These are phyloP conservation scores for Teunomyces aglyptinius DNA, from an alignment of 805 yeast species.

Conservation along the genomic window DNA sequence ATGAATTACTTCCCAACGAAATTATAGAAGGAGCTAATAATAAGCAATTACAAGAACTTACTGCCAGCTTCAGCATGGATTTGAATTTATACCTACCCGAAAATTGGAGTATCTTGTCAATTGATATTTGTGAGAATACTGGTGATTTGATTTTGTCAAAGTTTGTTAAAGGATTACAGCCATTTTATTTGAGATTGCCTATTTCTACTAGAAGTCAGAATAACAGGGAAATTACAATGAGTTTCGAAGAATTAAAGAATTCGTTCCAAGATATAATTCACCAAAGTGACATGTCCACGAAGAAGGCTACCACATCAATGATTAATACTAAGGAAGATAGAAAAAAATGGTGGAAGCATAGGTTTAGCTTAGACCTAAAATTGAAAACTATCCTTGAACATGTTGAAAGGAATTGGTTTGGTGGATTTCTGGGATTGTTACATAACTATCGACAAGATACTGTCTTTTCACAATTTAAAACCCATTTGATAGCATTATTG, in stretches of 20 bases:
- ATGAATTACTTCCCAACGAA: slow-evolving; percentile 10
- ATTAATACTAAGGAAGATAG: slow-evolving; percentile 60
- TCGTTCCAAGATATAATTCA: slow-evolving; percentile 46
- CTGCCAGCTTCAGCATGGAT: slow-evolving; percentile 10
- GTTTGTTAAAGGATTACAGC: slow-evolving; percentile 28
- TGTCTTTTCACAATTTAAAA: slow-evolving; percentile 17
- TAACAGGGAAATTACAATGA: slow-evolving; percentile 33
- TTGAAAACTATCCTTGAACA: slow-evolving; percentile 51
- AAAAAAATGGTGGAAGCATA: slow-evolving; percentile 72
- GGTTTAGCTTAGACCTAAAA: slow-evolving; percentile 60
- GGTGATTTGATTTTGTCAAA: slow-evolving; percentile 59
- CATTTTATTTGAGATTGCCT: slow-evolving; percentile 58
- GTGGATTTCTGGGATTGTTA: slow-evolving; percentile 72
- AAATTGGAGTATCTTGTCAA: slow-evolving; percentile 56
- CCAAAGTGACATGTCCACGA: slow-evolving; percentile 62
- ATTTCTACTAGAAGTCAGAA: slow-evolving; percentile 30
- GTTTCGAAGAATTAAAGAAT: slow-evolving; percentile 38
- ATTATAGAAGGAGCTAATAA: background rate
- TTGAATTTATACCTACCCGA: slow-evolving; percentile 31
- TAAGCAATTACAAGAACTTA: background rate
- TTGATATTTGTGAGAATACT: slow-evolving; percentile 58
- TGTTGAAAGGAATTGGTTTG: slow-evolving; percentile 70
- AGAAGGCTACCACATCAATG: slow-evolving; percentile 47
- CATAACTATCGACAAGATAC: slow-evolving; percentile 24
- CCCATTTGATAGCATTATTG: slow-evolving; percentile 16